Percentiles rank a stretch among this genome's conserved stretches.
These are phyloP conservation scores for Tricholoma saponaceum DNA, from an alignment of 768 basidiomycete species.

Conservation along the genomic window DNA sequence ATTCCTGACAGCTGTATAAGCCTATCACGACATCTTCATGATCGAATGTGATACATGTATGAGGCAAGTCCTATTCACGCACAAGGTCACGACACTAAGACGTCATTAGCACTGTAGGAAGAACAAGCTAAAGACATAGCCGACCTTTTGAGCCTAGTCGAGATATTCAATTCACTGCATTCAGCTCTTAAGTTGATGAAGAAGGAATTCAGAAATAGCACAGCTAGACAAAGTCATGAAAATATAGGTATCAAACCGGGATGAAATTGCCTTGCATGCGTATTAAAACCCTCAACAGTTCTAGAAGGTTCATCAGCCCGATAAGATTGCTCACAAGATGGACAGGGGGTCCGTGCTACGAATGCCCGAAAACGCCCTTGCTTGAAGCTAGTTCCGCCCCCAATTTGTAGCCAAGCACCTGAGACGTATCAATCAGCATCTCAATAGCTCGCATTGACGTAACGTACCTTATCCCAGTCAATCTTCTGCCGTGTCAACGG, in stretches of 20 bases:
- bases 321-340: not conserved
- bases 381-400: slow-evolving; percentile 72
- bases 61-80: not conserved
- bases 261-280: not conserved
- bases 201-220: not conserved
- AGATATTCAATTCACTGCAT: not conserved
- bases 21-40: not conserved
- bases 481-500: slow-evolving; percentile 92
- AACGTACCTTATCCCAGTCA: slow-evolving; percentile 87
- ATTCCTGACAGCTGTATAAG: too few species aligned
- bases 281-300: not conserved
- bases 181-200: not conserved
- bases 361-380: slow-evolving; percentile 47
- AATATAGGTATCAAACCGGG: too few species aligned
- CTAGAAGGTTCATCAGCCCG: not conserved
- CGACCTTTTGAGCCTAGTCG: not conserved
- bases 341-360: slow-evolving; percentile 15
- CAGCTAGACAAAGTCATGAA: not conserved
- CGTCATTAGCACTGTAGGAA: too few species aligned
- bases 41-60: not conserved
- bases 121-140: not conserved
- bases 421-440: slow-evolving; percentile 1
- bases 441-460: not conserved
- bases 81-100: not conserved
- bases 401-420: slow-evolving; percentile 63